phyloP scores from a whole-genome alignment of 2,329 filamentous ascomycete genomes.

The Sarocladiaceae sp. region DNA sequence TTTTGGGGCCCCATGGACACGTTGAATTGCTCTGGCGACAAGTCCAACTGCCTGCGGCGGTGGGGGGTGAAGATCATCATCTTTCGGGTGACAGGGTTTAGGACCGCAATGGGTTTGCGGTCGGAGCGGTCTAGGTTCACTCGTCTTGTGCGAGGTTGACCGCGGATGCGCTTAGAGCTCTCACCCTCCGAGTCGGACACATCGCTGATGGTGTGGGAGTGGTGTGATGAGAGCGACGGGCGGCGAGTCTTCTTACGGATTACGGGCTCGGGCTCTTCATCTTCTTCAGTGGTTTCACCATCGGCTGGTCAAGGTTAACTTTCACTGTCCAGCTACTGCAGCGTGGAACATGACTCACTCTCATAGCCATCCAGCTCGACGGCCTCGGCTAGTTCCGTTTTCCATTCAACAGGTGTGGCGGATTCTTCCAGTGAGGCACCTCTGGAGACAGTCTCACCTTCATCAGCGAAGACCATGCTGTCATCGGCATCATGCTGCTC shows the following conservation, averaged over 20 bases:
- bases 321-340: too few species aligned
- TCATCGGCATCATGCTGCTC: conserved; percentile 35
- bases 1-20: conserved; percentile 24
- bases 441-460: background rate
- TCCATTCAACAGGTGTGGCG: background rate
- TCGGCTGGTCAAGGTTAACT: conserved; percentile 45
- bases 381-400: background rate
- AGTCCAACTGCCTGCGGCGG: conserved; percentile 40
- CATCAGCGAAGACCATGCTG: conserved; percentile 13
- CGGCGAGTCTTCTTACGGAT: conserved; percentile 42
- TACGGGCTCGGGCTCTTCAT: conserved; percentile 47
- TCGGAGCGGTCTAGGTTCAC: conserved; percentile 48
- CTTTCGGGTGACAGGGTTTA: conserved; percentile 51
- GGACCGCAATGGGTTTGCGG: conserved; percentile 52
- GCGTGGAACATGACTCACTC: conserved; percentile 47
- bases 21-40: conserved; percentile 52
- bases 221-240: conserved; percentile 19
- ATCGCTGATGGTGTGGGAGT: conserved; percentile 24
- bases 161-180: conserved; percentile 39
- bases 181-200: conserved; percentile 46
- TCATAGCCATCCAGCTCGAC: conserved; percentile 53
- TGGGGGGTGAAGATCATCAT: conserved; percentile 59
- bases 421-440: background rate
- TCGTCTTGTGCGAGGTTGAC: conserved; percentile 47
- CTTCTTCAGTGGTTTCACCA: conserved; percentile 57